These are phyloP conservation scores for Pseudocercospora crystallina DNA, from an alignment of 2,329 filamentous ascomycete genomes.

Conservation along the genomic window DNA sequence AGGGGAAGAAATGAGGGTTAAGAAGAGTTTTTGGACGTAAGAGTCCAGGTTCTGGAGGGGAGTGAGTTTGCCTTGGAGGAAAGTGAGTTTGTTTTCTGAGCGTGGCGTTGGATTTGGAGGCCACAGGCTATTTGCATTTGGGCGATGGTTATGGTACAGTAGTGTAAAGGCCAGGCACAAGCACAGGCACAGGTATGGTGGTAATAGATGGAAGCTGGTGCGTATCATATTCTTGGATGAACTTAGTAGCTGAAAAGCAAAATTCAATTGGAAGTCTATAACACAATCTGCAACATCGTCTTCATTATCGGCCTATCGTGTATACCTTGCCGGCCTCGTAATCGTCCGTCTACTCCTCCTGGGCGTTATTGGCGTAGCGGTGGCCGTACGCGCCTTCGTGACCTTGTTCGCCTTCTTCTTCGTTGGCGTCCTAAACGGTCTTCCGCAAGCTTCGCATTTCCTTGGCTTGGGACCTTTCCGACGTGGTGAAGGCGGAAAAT, in stretches of 20 bases:
- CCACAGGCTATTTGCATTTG: not conserved
- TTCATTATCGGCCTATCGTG: not conserved
- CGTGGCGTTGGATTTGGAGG: not conserved
- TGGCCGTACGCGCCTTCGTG: not conserved
- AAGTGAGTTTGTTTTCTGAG: not conserved
- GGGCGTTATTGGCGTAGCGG: not conserved
- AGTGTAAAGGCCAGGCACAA: not conserved
- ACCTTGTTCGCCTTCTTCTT: not conserved
- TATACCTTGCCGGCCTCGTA: not conserved
- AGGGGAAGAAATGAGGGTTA: conserved; percentile 6
- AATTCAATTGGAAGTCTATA: not conserved
- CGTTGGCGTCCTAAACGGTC: conserved; percentile 12
- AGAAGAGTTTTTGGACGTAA: conserved; percentile 3
- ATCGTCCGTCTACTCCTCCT: not conserved
- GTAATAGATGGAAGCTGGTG: too few relatives aligned
- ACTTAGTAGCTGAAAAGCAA: not conserved
- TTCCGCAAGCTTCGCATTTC: conserved; percentile 16
- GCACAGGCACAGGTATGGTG: not conserved
- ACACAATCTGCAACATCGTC: not conserved
- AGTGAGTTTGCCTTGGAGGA: not conserved
- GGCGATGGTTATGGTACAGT: not conserved
- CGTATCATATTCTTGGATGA: not conserved
- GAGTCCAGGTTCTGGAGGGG: not conserved
- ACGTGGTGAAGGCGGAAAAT: conserved; percentile 16
- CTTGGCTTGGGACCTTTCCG: conserved; percentile 6